phyloP scores from a whole-genome alignment of 176 grass and related monocot species.

The Eremochloa ophiuroides region DNA sequence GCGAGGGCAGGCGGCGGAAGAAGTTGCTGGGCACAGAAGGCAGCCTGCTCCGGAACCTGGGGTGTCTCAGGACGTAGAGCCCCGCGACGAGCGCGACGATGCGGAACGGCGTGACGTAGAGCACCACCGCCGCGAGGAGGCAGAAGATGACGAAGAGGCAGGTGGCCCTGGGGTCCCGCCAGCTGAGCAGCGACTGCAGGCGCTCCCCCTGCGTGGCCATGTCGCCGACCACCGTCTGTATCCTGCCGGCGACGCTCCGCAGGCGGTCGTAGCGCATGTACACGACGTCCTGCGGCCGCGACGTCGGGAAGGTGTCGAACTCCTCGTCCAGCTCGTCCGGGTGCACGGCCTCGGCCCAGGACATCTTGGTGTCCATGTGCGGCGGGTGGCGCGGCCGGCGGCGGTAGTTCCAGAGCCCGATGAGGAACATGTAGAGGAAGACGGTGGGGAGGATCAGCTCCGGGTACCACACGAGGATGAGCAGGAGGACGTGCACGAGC shows the following conservation, averaged over 20 bases:
- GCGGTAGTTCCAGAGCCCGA: conserved; percentile 78
- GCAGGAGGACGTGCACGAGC: conserved; percentile 71
- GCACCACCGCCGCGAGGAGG: conserved; percentile 57
- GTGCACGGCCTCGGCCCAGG: conserved; percentile 67
- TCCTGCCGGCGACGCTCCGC: conserved; percentile 72
- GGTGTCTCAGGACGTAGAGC: conserved; percentile 72
- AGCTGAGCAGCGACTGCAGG: conserved; percentile 63
- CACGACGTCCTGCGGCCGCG: conserved; percentile 53
- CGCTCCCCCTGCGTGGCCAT: conserved; percentile 94
- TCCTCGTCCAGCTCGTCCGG: conserved; percentile 91
- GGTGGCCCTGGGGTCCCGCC: conserved; percentile 79
- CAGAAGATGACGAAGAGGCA: conserved; percentile 72
- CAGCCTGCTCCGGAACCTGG: conserved; percentile 71
- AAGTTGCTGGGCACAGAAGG: conserved; percentile 81
- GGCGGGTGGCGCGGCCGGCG: conserved; percentile 60
- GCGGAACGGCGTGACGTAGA: conserved; percentile 80
- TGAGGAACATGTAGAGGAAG: conserved; percentile 96
- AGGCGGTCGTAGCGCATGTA: conserved; percentile 83
- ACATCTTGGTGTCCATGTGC: conserved; percentile 86
- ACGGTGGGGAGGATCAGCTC: conserved; percentile 88
- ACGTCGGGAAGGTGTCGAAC: conserved; percentile 94
- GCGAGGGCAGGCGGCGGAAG: conserved; percentile 79
- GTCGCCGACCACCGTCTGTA: conserved; percentile 86
- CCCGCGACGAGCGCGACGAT: conserved; percentile 67
- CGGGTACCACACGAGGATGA: conserved; percentile 88